Evolutionary conservation across 768 basidiomycete species (phyloP).

Genomic region (Mycena venus): DNA sequence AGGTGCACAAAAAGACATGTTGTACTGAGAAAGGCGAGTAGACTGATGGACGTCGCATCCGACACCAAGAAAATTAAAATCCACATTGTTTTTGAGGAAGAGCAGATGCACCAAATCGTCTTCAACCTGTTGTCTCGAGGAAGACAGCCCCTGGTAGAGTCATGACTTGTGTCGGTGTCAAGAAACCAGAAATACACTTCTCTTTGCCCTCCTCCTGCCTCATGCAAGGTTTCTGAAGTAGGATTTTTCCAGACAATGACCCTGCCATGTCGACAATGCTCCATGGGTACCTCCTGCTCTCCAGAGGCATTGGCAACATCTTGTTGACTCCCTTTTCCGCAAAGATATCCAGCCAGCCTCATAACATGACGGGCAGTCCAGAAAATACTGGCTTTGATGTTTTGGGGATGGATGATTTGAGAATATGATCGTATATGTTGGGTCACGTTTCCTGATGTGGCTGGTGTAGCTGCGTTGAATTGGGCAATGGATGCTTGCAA

Average conservation of each 20-base stretch:
- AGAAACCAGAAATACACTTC: neutral
- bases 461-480: constrained; percentile 38
- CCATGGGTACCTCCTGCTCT: constrained; percentile 40
- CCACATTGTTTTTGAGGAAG: too few species aligned
- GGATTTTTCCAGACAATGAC: constrained; percentile 39
- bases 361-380: neutral
- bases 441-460: constrained; percentile 46
- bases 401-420: constrained; percentile 42
- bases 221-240: neutral
- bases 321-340: constrained; percentile 43
- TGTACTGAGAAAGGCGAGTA: too few species aligned
- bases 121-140: too few species aligned
- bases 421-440: constrained; percentile 44
- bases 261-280: constrained; percentile 36
- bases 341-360: neutral
- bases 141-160: too few species aligned
- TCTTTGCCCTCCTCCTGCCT: neutral
- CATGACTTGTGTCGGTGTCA: too few species aligned
- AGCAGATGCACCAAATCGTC: too few species aligned
- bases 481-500: constrained; percentile 35
- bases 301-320: constrained; percentile 46
- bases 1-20: too few species aligned
- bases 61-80: too few species aligned
- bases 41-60: too few species aligned
- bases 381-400: constrained; percentile 39